These are phyloP conservation scores for Croton laevigatus DNA, from an alignment of 441 rosid genomes.

Conservation along the genomic window DNA sequence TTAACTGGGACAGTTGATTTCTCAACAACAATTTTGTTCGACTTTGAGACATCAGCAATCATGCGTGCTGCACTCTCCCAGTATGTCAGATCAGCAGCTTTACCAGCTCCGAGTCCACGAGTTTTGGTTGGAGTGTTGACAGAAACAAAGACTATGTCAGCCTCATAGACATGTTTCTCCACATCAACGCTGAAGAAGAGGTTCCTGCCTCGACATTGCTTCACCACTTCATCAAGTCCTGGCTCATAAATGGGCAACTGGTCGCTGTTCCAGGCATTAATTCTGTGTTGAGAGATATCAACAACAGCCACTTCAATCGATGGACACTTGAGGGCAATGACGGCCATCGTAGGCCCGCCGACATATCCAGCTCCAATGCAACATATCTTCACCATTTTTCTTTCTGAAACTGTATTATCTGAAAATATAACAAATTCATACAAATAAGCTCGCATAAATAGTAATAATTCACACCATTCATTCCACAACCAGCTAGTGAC, in stretches of 20 bases:
- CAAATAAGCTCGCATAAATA: not conserved
- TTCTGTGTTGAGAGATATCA: slow-evolving; percentile 70
- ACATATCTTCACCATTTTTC: slow-evolving; percentile 91
- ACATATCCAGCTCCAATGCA: slow-evolving; percentile 96
- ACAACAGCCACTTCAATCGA: slow-evolving; percentile 80
- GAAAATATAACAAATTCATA: slow-evolving; percentile 1
- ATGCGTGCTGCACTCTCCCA: slow-evolving; percentile 99
- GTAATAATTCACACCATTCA: not conserved
- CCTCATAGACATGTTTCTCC: slow-evolving; percentile 81
- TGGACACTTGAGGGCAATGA: slow-evolving; percentile 85
- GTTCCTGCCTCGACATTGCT: slow-evolving; percentile 74
- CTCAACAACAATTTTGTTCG: slow-evolving; percentile 93
- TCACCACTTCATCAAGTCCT: slow-evolving; percentile 78
- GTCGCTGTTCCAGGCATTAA: slow-evolving; percentile 85
- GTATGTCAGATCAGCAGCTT: slow-evolving; percentile 94
- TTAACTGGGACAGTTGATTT: slow-evolving; percentile 95
- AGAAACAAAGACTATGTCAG: slow-evolving; percentile 85
- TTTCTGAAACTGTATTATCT: slow-evolving; percentile 24
- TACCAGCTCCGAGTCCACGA: slow-evolving; percentile 92
- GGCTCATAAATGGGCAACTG: slow-evolving; percentile 88
- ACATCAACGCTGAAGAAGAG: slow-evolving; percentile 83
- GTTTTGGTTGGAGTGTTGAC: slow-evolving; percentile 96
- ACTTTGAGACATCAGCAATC: slow-evolving; percentile 91
- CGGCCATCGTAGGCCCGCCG: slow-evolving; percentile 95
- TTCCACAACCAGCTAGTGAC: too few relatives aligned